Base-by-base conservation (phyloP, 495 filamentous ascomycete species). In the Gamarada debralockiae region DNA sequence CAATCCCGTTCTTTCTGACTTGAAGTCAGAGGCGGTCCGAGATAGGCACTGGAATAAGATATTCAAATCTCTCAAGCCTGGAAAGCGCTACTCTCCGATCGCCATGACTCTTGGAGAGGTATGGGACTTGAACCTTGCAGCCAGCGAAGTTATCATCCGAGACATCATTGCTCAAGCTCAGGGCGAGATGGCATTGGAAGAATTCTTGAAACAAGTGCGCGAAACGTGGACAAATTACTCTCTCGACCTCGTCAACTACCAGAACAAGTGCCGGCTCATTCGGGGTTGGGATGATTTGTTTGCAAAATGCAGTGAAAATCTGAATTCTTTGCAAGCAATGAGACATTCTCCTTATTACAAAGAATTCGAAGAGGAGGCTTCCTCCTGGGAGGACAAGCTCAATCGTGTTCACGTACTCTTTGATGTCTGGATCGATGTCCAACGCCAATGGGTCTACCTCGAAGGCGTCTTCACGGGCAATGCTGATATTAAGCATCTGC, bases 341-440 rank as follows among this genome's bases (percentile, higher is more conserved):
- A 84, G 89, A 65, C 92, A 99, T 66, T 99, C 93, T 5, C 93
- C 93, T 0, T 99, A 97, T 67, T 97, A 95, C 72, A 96, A 96
- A 66, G 92, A 96, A 60, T 99, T 99, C 58, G 93, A 97, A 64
- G 93, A 97, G 60, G 95, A 97, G 56, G 93, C 93, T 17, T 86
- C 90, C 2, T 79, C 83, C 2, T 99, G 95, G 95, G 93, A 99
- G 70, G 93, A 99, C 68, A 96, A 95, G 61, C 77, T 99, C 37
- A 99, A 99, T 67, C 84, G 95, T 33, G 89, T 97, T 18, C 93
- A 97, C 66, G 89, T 97, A 27, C 77, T 97, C 2, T 99, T 99
- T 65, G 95, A 99, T 70, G 90, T 97, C 24, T 99, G 93, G 93
- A 97, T 99, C 57, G 93, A 99, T 71, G 95, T 99, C 22, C 93